phyloP scores from a whole-genome alignment of 169 alveolate species.

The Plasmodium berghei region DNA sequence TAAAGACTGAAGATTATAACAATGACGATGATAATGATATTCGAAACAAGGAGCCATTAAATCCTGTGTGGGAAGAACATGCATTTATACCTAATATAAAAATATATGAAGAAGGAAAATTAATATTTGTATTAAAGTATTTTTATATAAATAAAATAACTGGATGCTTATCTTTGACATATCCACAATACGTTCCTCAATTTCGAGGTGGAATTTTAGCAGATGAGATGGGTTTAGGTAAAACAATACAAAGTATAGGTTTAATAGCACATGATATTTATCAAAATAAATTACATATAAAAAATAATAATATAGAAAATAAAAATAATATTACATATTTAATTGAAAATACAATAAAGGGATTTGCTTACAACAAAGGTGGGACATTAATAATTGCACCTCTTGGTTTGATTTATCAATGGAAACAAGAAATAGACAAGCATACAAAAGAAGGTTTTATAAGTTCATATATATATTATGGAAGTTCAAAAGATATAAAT shows the following conservation, averaged over 20 bases:
- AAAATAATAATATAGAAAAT: constrained; percentile 23
- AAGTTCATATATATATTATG: constrained; percentile 79
- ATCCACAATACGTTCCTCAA: constrained; percentile 63
- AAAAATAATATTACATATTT: constrained; percentile 39
- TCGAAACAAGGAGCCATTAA: constrained; percentile 45
- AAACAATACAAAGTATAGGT: constrained; percentile 97
- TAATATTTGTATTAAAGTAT: constrained; percentile 56
- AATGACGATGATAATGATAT: background rate
- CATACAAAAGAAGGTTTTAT: constrained; percentile 81
- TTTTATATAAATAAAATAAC: constrained; percentile 62
- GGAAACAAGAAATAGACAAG: constrained; percentile 84
- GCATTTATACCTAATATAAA: constrained; percentile 68
- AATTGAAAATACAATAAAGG: constrained; percentile 67
- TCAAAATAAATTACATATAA: constrained; percentile 36
- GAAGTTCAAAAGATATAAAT: constrained; percentile 71
- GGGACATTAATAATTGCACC: constrained; percentile 90
- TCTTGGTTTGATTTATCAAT: constrained; percentile 83
- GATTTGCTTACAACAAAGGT: constrained; percentile 72
- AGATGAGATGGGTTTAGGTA: constrained; percentile 99
- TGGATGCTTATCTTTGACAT: constrained; percentile 60
- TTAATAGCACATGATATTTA: constrained; percentile 84
- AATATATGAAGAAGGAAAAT: constrained; percentile 35
- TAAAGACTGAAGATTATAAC: background rate
- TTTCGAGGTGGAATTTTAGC: constrained; percentile 85
- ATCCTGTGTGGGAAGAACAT: constrained; percentile 71